Base-by-base conservation (phyloP, 257 asterid species). In the Rhazya stricta region DNA sequence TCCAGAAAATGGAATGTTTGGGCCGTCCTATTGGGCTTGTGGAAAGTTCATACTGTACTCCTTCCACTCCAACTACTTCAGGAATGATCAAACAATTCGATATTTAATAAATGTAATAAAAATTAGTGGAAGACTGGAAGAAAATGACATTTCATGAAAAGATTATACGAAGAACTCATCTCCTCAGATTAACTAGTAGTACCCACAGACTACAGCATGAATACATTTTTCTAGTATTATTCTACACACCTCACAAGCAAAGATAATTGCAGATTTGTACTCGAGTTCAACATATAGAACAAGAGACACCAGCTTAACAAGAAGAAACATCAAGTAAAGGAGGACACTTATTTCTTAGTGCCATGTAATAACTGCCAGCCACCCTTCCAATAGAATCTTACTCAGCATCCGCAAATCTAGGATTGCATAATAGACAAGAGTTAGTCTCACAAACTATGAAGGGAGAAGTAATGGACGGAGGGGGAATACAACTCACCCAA, bases 401-500 rank as follows among this genome's bases (percentile, higher is more conserved):
- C 34, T 42, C 46, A 13, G 58, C 70, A 53, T 78, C 81, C 15
- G 78, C 81, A 41, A 78, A 78, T 66, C 81, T 78, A 71, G 1
- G 68, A 66, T 9, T 37, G 29, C n/a, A 51, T 4, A 4, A 51
- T 12, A 13, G 10, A 32, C 25, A 9, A 19, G 10, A 51, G 48
- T 71, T 4, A 51, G 75, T 71, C 27, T 25, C 8, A 37, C 16
- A 37, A 37, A 19, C 9, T 66, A 10, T 9, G 50, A 8, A 0
- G 4, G 16, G 50, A 65, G 30, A 39, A 23, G 13, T 37, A 3
- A 66, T 7, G 19, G 50, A 23, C 32, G 19, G 18, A 37, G 71
- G 6, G 11, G 71, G 25, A 66, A 66, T 12, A 37, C 18, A 2
- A 85, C 83, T 80, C 77, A 92, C 97, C 96, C 96, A 4, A 92